Evolutionary conservation across 129 eudicot species (phyloP).

Genomic region (Solidago caesia): DNA sequence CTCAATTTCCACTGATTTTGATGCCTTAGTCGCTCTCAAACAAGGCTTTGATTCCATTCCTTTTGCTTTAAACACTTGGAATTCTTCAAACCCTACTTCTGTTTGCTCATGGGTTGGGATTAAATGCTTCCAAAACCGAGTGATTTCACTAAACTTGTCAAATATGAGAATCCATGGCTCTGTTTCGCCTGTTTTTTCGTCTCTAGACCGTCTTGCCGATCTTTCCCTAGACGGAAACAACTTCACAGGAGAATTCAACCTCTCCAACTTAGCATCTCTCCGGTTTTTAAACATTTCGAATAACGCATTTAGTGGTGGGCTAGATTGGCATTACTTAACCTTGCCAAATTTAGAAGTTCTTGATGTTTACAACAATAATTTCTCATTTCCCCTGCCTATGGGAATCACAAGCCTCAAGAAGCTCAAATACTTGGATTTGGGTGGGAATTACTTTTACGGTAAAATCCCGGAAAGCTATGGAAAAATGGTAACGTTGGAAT

Average conservation of each 20-base stretch:
- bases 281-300: conserved; percentile 73
- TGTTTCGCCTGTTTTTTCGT: conserved; percentile 64
- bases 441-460: conserved; percentile 83
- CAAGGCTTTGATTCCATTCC: conserved; percentile 55
- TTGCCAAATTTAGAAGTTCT: conserved; percentile 55
- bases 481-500: conserved; percentile 44
- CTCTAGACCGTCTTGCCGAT: conserved; percentile 45
- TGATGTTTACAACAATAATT: conserved; percentile 86
- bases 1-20: conserved; percentile 62
- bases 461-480: conserved; percentile 67
- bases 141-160: conserved; percentile 63
- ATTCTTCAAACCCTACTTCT: conserved; percentile 64
- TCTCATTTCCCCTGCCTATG: conserved; percentile 58
- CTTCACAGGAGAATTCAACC: conserved; percentile 72
- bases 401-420: conserved; percentile 51
- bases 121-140: conserved; percentile 60
- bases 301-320: conserved; percentile 56
- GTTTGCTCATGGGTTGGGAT: conserved; percentile 86
- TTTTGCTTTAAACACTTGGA: conserved; percentile 51
- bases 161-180: conserved; percentile 71
- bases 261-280: conserved; percentile 54
- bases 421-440: conserved; percentile 74
- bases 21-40: conserved; percentile 63
- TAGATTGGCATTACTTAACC: conserved; percentile 63
- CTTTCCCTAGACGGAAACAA: conserved; percentile 84